Percentiles rank a stretch among this genome's conserved stretches.
Conservation (phyloP, 2,329 filamentous ascomycete genomes). For the Biscogniauxia sp. region DNA sequence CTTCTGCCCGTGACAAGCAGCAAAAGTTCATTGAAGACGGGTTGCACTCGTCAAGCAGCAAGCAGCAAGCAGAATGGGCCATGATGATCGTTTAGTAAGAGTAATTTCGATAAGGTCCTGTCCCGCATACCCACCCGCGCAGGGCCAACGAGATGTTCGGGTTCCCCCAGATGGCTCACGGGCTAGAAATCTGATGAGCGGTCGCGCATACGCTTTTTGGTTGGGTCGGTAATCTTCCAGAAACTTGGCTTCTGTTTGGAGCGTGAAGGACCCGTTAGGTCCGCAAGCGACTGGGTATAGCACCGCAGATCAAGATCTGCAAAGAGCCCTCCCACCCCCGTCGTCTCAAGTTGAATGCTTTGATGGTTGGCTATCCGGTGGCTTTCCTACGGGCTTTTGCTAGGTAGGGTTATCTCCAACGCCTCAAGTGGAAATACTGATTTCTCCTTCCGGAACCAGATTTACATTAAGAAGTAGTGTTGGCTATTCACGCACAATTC, state of each 20-base stretch:
- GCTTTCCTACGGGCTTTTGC: not conserved
- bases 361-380: slow-evolving; percentile 11
- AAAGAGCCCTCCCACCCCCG: slow-evolving; percentile 20
- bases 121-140: slow-evolving; percentile 19
- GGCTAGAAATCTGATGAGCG: slow-evolving; percentile 1
- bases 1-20: slow-evolving; percentile 16
- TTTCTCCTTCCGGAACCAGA: not conserved
- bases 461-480: not conserved
- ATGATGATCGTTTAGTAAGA: slow-evolving; percentile 21
- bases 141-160: slow-evolving; percentile 9
- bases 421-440: slow-evolving; percentile 15
- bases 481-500: not conserved
- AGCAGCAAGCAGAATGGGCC: slow-evolving; percentile 8
- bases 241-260: slow-evolving; percentile 20
- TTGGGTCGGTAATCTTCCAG: slow-evolving; percentile 15
- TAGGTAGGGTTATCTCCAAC: slow-evolving; percentile 12
- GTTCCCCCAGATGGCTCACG: slow-evolving; percentile 9
- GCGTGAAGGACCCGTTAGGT: slow-evolving; percentile 19
- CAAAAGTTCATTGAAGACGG: slow-evolving; percentile 6
- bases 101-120: slow-evolving; percentile 27
- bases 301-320: slow-evolving; percentile 11
- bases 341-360: slow-evolving; percentile 29
- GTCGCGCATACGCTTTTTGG: slow-evolving; percentile 1
- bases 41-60: slow-evolving; percentile 22
- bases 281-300: slow-evolving; percentile 13